These are phyloP conservation scores for Macadamia tetraphylla DNA, from an alignment of 164 flowering plant species.

Conservation along the genomic window DNA sequence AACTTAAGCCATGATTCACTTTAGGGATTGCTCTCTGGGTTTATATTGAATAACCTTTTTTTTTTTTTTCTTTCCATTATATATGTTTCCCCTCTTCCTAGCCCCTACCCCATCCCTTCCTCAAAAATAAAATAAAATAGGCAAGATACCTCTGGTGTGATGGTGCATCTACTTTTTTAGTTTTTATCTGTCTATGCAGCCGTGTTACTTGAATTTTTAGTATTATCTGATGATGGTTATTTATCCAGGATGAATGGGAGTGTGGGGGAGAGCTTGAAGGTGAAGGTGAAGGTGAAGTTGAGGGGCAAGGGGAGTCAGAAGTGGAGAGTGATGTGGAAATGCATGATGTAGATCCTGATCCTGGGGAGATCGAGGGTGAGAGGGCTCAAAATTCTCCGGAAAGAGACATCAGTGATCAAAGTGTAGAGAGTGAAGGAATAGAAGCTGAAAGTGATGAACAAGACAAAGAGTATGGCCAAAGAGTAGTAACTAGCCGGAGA, in stretches of 20 bases:
- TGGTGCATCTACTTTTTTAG: too few species aligned
- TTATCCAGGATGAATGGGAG: slow-evolving; percentile 61
- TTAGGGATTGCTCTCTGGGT: too few species aligned
- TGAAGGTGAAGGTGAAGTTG: slow-evolving; percentile 57
- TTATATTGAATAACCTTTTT: too few species aligned
- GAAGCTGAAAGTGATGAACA: slow-evolving; percentile 77
- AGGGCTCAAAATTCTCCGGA: slow-evolving; percentile 77
- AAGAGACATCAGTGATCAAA: slow-evolving; percentile 57
- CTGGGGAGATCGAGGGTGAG: slow-evolving; percentile 86
- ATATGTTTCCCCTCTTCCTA: too few species aligned
- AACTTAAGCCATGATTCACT: too few species aligned
- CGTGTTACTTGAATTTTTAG: not conserved
- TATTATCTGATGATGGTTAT: slow-evolving; percentile 9
- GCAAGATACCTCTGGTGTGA: too few species aligned
- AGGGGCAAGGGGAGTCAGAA: slow-evolving; percentile 84
- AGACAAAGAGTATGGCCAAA: slow-evolving; percentile 57
- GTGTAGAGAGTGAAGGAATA: slow-evolving; percentile 66
- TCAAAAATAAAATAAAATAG: too few species aligned
- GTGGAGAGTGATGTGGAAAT: slow-evolving; percentile 75
- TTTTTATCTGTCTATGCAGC: too few species aligned
- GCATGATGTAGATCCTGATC: slow-evolving; percentile 60
- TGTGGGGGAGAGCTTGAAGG: slow-evolving; percentile 33
- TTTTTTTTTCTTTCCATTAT: too few species aligned
- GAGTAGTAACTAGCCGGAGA: slow-evolving; percentile 65
- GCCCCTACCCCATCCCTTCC: too few species aligned